Percentiles rank a stretch among this genome's conserved stretches.
These are phyloP conservation scores for Pinus albicaulis DNA, from an alignment of 75 land plant species.

Conservation along the genomic window DNA sequence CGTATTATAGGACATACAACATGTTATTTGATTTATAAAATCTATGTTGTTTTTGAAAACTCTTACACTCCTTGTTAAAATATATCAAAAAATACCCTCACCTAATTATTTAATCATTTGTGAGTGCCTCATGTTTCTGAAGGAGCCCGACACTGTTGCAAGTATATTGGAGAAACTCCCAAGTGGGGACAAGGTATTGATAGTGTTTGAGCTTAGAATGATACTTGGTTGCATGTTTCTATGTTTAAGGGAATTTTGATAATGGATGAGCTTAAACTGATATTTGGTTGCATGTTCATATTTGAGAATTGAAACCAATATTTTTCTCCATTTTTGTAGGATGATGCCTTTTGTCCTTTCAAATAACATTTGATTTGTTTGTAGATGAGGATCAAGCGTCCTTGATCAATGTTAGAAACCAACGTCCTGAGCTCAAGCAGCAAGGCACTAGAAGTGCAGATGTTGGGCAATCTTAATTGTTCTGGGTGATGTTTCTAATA, in stretches of 20 bases:
- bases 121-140: conserved; percentile 61
- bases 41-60: conserved; percentile 37
- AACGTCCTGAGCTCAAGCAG: conserved; percentile 41
- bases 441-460: conserved; percentile 6
- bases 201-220: no score
- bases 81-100: conserved; percentile 65
- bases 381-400: conserved; percentile 88
- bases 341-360: conserved; percentile 83
- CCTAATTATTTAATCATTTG: conserved; percentile 93
- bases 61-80: conserved; percentile 73
- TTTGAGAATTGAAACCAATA: no score
- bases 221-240: no score
- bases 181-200: conserved; percentile 37
- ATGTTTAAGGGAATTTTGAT: neutral
- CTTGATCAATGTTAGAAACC: conserved; percentile 71
- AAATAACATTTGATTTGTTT: conserved; percentile 91
- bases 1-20: neutral
- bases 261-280: neutral
- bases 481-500: neutral
- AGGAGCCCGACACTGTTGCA: conserved; percentile 72
- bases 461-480: neutral
- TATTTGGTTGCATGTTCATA: neutral
- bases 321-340: conserved; percentile 26
- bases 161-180: conserved; percentile 49
- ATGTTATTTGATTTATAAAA: neutral